Conservation (phyloP, 2,329 filamentous ascomycete species). For the Aspergillaceae sp. region DNA sequence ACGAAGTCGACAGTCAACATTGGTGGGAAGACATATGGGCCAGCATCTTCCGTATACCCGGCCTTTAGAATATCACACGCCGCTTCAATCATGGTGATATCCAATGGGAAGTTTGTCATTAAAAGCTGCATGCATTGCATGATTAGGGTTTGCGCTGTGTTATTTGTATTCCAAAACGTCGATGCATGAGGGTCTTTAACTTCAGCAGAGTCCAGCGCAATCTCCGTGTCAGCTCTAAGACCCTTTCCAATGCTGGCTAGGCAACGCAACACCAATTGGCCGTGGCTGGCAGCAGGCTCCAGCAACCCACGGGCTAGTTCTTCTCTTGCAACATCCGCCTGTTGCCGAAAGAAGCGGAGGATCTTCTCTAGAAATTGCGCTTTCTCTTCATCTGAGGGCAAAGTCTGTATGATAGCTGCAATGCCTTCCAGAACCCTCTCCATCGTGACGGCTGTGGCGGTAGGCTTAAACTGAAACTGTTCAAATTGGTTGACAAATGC, state of each 20-base stretch:
- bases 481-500: slow-evolving; percentile 36
- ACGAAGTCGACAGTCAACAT: slow-evolving; percentile 35
- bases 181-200: slow-evolving; percentile 21
- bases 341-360: slow-evolving; percentile 28
- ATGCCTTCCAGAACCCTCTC: slow-evolving; percentile 38
- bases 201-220: slow-evolving; percentile 24
- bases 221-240: slow-evolving; percentile 29
- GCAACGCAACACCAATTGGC: slow-evolving; percentile 30
- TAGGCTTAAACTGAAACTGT: slow-evolving; percentile 29
- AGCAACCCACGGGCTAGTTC: slow-evolving; percentile 22
- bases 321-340: slow-evolving; percentile 25
- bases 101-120: slow-evolving; percentile 31
- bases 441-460: slow-evolving; percentile 29
- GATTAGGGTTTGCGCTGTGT: slow-evolving; percentile 27
- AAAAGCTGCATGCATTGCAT: slow-evolving; percentile 35
- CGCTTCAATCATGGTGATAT: slow-evolving; percentile 36
- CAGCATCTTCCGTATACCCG: slow-evolving; percentile 37
- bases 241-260: slow-evolving; percentile 36
- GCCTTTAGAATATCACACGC: slow-evolving; percentile 40
- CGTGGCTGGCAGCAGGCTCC: slow-evolving; percentile 27
- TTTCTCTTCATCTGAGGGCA: slow-evolving; percentile 32
- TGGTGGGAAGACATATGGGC: slow-evolving; percentile 37
- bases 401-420: slow-evolving; percentile 35
- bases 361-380: slow-evolving; percentile 31
- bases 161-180: slow-evolving; percentile 32